Evolutionary conservation across 257 asterid genomes (phyloP).

Genomic region (Solanum commersonii): DNA sequence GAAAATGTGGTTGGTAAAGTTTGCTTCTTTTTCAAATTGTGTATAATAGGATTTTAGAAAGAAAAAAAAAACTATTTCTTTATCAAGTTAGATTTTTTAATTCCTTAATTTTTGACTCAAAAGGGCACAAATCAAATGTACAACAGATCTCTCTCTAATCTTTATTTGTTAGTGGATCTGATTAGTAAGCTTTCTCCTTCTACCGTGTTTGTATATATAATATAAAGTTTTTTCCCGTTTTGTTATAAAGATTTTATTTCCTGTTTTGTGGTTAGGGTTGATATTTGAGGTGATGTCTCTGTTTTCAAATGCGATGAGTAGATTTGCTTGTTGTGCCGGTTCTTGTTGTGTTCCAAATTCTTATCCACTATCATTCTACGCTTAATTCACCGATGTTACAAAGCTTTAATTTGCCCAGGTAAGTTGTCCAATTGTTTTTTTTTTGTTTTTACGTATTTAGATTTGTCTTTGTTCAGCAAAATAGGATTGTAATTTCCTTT

Average conservation of each 20-base stretch:
- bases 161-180: background rate
- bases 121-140: too few species aligned
- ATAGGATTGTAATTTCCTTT: too few species aligned
- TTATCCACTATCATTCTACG: background rate
- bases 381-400: background rate
- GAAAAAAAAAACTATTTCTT: fast-evolving
- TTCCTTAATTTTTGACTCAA: background rate
- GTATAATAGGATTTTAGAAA: background rate
- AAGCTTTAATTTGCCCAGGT: background rate
- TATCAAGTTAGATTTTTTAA: background rate
- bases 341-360: background rate
- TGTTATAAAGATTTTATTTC: background rate
- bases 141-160: background rate
- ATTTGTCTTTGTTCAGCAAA: too few species aligned
- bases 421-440: background rate
- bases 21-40: too few species aligned
- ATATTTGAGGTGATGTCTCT: background rate
- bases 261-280: background rate
- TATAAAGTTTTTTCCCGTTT: background rate
- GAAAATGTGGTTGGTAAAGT: background rate
- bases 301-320: background rate
- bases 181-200: background rate
- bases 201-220: too few species aligned
- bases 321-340: background rate
- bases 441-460: too few species aligned